phyloP scores from a whole-genome alignment of 2,329 filamentous ascomycete species.

The Claviceps sp. region DNA sequence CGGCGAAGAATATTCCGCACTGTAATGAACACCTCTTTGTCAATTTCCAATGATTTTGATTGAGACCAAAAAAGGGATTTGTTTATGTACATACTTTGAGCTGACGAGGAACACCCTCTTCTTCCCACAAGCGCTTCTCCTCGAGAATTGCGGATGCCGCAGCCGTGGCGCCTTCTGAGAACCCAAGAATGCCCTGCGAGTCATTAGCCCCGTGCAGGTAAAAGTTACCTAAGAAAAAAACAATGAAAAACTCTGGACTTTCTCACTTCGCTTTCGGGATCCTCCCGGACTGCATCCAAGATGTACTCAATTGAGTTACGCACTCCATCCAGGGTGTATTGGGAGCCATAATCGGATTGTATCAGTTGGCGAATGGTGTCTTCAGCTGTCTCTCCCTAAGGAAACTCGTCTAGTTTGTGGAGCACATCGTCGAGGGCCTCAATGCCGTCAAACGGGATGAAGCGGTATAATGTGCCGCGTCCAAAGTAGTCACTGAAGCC shows the following conservation, averaged over 20 bases:
- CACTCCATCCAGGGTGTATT: conserved; percentile 5
- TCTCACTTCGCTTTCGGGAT: conserved; percentile 18
- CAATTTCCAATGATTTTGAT: no score
- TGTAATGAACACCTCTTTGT: conserved; percentile 16
- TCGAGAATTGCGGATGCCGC: conserved; percentile 40
- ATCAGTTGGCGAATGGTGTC: conserved; percentile 41
- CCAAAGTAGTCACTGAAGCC: conserved; percentile 46
- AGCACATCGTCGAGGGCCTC: conserved; percentile 31
- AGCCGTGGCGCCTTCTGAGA: conserved; percentile 45
- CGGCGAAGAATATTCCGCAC: conserved; percentile 35
- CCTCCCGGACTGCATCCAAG: conserved; percentile 24
- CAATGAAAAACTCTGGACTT: background rate
- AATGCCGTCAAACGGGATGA: conserved; percentile 34
- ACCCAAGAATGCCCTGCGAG: conserved; percentile 38
- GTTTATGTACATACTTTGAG: conserved; percentile 17
- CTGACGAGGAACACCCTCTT: conserved; percentile 18
- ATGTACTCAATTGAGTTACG: conserved; percentile 16
- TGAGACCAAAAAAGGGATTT: no score
- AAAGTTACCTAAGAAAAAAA: background rate
- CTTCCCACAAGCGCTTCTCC: conserved; percentile 26
- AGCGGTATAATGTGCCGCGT: conserved; percentile 39
- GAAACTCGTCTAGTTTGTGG: conserved; percentile 39
- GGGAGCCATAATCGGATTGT: conserved; percentile 5
- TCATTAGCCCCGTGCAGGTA: background rate
- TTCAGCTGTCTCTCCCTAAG: conserved; percentile 36